phyloP scores from a whole-genome alignment of 2,329 filamentous ascomycete genomes.

The Pseudogymnoascus sp. region DNA sequence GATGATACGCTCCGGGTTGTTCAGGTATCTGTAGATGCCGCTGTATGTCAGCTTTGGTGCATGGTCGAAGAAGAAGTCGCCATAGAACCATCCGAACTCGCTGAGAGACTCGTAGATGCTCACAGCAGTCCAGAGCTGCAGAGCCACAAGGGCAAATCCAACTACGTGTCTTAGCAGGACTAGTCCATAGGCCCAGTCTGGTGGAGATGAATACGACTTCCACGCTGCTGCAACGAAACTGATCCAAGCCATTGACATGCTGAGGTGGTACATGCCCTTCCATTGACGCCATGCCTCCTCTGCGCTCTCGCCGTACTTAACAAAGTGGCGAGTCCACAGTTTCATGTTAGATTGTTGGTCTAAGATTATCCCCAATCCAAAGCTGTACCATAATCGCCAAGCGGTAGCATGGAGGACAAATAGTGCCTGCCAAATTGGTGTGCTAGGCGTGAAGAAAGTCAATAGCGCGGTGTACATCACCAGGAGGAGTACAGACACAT shows the following conservation, averaged over 20 bases:
- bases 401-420: constrained; percentile 73
- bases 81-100: constrained; percentile 98
- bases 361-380: constrained; percentile 79
- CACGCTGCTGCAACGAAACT: constrained; percentile 86
- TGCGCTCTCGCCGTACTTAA: constrained; percentile 88
- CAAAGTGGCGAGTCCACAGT: constrained; percentile 92
- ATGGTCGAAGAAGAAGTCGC: constrained; percentile 95
- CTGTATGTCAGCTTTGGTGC: constrained; percentile 85
- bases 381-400: constrained; percentile 87
- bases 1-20: constrained; percentile 92
- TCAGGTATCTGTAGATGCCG: constrained; percentile 95
- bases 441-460: constrained; percentile 69
- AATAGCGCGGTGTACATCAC: constrained; percentile 67
- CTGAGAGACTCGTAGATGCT: constrained; percentile 94
- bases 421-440: constrained; percentile 62
- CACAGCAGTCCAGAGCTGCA: constrained; percentile 86
- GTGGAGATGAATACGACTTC: constrained; percentile 90
- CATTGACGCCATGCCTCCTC: constrained; percentile 95
- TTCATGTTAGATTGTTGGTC: constrained; percentile 82
- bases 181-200: constrained; percentile 80
- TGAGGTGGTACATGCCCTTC: constrained; percentile 93
- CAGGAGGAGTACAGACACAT: constrained; percentile 70
- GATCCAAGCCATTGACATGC: constrained; percentile 80
- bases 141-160: constrained; percentile 67
- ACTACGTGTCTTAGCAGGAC: constrained; percentile 80